Evolutionary conservation across 2,329 filamentous ascomycete genomes (phyloP).

Genomic region (Pestalotiopsis sp.): DNA sequence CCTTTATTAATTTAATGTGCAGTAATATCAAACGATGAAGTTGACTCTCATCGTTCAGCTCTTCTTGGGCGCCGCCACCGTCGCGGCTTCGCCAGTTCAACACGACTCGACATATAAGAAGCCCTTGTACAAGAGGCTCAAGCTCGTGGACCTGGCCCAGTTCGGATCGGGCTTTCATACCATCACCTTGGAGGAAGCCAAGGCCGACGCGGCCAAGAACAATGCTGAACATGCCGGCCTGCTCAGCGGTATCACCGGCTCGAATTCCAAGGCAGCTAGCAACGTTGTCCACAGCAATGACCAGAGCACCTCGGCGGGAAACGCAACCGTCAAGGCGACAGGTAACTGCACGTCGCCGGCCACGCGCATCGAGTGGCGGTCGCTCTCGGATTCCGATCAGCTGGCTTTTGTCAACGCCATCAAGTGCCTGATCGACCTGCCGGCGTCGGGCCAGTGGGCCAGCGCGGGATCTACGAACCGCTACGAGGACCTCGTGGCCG

Average conservation of each 20-base stretch:
- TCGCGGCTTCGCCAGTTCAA: conserved; percentile 25
- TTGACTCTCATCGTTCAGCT: conserved; percentile 26
- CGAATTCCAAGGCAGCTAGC: conserved; percentile 15
- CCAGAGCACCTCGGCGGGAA: conserved; percentile 12
- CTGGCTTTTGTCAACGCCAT: conserved; percentile 33
- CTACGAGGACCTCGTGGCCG: conserved; percentile 40
- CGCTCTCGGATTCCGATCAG: conserved; percentile 29
- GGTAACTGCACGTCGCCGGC: conserved; percentile 27
- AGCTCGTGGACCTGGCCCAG: conserved; percentile 24
- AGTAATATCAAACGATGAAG: conserved; percentile 21
- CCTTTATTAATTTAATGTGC: not conserved
- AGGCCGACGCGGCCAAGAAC: conserved; percentile 20
- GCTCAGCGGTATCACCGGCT: not conserved
- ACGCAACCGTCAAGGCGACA: conserved; percentile 10
- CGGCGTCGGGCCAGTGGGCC: conserved; percentile 26
- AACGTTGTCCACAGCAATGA: conserved; percentile 10
- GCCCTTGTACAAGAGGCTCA: conserved; percentile 17
- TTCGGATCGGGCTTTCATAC: conserved; percentile 30
- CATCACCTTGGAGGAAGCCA: conserved; percentile 26
- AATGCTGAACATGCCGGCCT: conserved; percentile 6
- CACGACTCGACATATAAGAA: conserved; percentile 18
- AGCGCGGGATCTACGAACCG: conserved; percentile 28
- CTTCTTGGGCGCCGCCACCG: conserved; percentile 27
- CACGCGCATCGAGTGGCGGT: conserved; percentile 33
- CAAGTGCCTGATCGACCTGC: conserved; percentile 34